Base-by-base conservation (phyloP, 23 red algal genomes). In the Porphyridium purpureum region DNA sequence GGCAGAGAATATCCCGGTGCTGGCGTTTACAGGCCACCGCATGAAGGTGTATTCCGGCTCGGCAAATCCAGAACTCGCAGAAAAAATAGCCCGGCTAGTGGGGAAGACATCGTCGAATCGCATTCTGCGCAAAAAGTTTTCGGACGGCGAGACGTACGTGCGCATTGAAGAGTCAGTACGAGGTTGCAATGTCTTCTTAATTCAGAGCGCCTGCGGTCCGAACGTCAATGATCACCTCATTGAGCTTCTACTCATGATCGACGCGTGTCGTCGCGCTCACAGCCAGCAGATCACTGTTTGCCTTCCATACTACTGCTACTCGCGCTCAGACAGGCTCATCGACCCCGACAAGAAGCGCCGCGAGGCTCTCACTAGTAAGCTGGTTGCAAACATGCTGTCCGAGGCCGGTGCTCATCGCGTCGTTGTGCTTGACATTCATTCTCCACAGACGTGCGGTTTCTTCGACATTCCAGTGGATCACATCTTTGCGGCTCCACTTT, bases 401-500 rank as follows among this genome's bases (percentile, higher is more conserved):
- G 69, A 70, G 0, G 79, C 77, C 15, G 90, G 90, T 35, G 74
- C 74, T 2, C 66, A 98, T 47, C 65, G 90, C 2, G 76, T 98
- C 33, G 73, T 98, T 27, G 47, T 98, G 9, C 61, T 98, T 6
- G 90, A 98, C 54, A 98, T 98, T 47, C 90, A 98, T 47, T 98
- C 90, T n/a, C 90, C 90, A 19, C 90, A 98, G 57, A 76, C 90
- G 17, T 98, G 90, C 47, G 90, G 90, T 41, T 98, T 98, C 56
- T 98, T 98, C 55, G 90, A 98, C 54, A 98, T 98, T 57, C 90
- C 90, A 5, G 75, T 98, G 0, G 90, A 98, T 49, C 90, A 98
- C 59, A 83, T 98, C 8, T 98, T 69, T 33, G 90, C 74, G 7
- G 80, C 70, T 19, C 58, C 62, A 24, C 66, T 85, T 23, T 44